Percentiles rank a stretch among this genome's conserved stretches.
Conservation (phyloP, 192 early-diverging fungal species). For the Coemansia sp. region DNA sequence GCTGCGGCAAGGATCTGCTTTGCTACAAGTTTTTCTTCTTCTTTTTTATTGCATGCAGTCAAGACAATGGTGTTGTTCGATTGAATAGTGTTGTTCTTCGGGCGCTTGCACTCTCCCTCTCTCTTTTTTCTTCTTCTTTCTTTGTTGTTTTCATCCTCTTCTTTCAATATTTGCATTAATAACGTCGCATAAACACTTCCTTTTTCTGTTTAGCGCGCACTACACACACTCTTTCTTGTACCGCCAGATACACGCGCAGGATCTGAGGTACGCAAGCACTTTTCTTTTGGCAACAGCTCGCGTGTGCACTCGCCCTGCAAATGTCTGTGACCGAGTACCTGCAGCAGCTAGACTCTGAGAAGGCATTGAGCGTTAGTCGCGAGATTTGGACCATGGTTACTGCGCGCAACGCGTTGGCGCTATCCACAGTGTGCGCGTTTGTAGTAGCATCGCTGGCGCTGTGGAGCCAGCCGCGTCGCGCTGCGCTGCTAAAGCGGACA, state of each 20-base stretch:
- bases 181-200: too few species aligned
- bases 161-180: constrained; percentile 7
- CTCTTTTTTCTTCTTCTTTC: background rate
- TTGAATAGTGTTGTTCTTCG: constrained; percentile 1
- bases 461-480: constrained; percentile 10
- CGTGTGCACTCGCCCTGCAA: too few species aligned
- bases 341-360: constrained; percentile 2
- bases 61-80: background rate
- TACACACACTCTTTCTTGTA: background rate
- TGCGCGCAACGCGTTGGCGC: constrained; percentile 14
- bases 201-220: background rate
- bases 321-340: constrained; percentile 10
- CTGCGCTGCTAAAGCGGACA: background rate
- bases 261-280: too few species aligned
- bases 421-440: constrained; percentile 12
- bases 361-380: background rate
- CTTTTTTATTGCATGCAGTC: constrained; percentile 1
- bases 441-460: background rate
- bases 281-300: background rate
- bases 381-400: constrained; percentile 24
- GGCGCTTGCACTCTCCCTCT: constrained; percentile 5
- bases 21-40: too few species aligned
- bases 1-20: too few species aligned
- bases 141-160: background rate
- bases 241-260: too few species aligned